Evolutionary conservation across 1,284 basidiomycete species (phyloP), one percentile per base, ranked within the genome.

Genomic region (Ceraceosorus bombacis): DNA sequence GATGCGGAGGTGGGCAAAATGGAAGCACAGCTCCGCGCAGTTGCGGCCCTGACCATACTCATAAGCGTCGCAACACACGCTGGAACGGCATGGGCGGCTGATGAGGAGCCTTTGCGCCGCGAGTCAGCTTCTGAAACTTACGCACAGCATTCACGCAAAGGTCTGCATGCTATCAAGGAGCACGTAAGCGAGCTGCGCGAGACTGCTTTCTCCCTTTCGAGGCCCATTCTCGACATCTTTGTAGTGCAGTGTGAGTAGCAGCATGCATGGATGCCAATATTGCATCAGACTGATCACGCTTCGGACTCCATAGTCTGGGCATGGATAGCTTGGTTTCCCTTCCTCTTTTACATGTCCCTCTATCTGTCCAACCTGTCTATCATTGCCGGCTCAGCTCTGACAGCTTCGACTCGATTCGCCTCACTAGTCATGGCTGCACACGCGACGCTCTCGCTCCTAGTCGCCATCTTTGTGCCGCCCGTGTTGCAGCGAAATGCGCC

Each of bases 281-380:
- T n/a, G n/a, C 46, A 1, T 49, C 56, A n/a, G 12, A n/a, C n/a
- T 39, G 56, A 39, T 49, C 55, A 27, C 40, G 17, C n/a, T 15
- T 13, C n/a, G 56, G 51, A n/a, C 13, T 57, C 15, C 41, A 40
- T 27, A 37, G 51, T 75, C 48, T 74, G 72, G 51, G 65, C 66
- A 0, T 74, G 70, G 64, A 67, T 74, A 15, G 69, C 70, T 27
- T 75, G 73, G 73, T 75, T 75, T 58, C 73, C 67, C 15, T 50
- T 60, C n/a, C 49, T 46, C 43, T 10, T 15, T 46, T 46, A 46
- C 43, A 46, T 15, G 10, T 46, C 43, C 9, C 10, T 15, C 9
- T 46, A 46, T 15, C 43, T 46, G 43, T 15, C 43, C 15, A 10
- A 15, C 4, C 9, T 15, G 10, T 46, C 43, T 15, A 15, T 46